Evolutionary conservation across 192 early-diverging fungal species (phyloP), one percentile per base, ranked within the genome.

Genomic region (Coemansia sp.): DNA sequence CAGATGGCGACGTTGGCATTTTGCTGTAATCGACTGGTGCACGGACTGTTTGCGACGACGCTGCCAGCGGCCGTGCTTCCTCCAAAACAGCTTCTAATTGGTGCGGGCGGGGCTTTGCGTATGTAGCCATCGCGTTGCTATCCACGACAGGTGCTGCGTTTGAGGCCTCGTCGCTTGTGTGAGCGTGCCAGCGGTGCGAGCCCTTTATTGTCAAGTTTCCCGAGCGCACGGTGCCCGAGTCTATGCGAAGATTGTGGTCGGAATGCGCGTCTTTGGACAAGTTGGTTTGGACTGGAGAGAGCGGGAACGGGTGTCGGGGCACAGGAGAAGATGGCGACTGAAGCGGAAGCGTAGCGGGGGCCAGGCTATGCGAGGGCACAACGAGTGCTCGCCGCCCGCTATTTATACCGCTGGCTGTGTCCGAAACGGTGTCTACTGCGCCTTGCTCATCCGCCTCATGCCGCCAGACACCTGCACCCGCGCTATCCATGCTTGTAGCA

Each of bases 321-420:
- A n/a, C 41, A 43, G 41, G 41, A 47, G 39, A 60, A 41, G 58
- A 43, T 39, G 58, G 58, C 38, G 43, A 48, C 24, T 60, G 39
- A 23, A 60, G 45, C 41, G 38, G 58, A 47, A 60, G 35, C 17
- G 45, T 10, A 15, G 39, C 11, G 15, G 19, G 43, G 15, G 58
- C 21, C 14, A 41, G 12, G 45, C 58, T 41, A 15, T 60, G 58
- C 12, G 38, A 5, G 19, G 58, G 63, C 45, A 65, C 63, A 5
- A 65, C 63, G 25, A 65, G 48, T 17, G 63, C 63, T 4, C 63
- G 41, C 22, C 53, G 55, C 8, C 41, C 50, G 24, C 54, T 57
- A 57, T 65, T 65, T 58, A 48, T 65, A 57, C 32, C 19, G 9
- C 38, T 14, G 22, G 39, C 21, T 1, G 5, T 53, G 51, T 22